Evolutionary conservation across 2,329 filamentous ascomycete genomes (phyloP), one percentile per base, ranked within the genome.

Genomic region (Chaetomium sp.): DNA sequence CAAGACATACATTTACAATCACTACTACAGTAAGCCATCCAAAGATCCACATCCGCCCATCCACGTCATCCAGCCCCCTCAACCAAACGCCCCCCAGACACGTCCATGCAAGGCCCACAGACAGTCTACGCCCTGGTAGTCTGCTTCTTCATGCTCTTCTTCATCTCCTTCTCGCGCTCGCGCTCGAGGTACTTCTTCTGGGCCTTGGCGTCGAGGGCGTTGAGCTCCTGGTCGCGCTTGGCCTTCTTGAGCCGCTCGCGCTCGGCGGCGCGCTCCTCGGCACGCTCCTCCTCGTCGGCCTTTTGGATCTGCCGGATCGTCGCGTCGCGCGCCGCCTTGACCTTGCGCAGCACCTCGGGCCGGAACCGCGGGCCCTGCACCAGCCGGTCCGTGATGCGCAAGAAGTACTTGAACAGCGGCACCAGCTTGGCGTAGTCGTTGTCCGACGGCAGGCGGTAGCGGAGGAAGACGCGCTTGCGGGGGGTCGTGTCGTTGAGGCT

Each of bases 121-220:
- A 7, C 10, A 1, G 10, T 23, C 38, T 79, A 86, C 33, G 75
- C 84, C 47, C 84, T 80, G 70, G 81, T 75, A 7, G 83, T 86
- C 75, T 80, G 78, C 78, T 81, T 84, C 80, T 84, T 86, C 70
- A 81, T 78, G 33, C 76, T 76, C 77, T 81, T 84, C 72, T 83
- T 83, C 73, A 83, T 65, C 78, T 90, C 89, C 84, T 89, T 91
- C 75, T 92, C 89, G 72, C 84, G 86, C 82, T 94, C 91, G 78
- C 87, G 90, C 71, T 93, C 91, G 63, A 94, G 83, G 75, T 88
- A 94, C 80, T 92, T 93, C 82, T 91, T 91, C 83, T 94, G 91
- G 66, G 90, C 90, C 78, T 93, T 92, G 62, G 91, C 90, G 72
- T 89, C 90, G 73, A 94, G 84, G 13, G 84, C 84, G 73, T 88